Conservation (phyloP, 306 rosid genomes). For the Casuarina glauca region DNA sequence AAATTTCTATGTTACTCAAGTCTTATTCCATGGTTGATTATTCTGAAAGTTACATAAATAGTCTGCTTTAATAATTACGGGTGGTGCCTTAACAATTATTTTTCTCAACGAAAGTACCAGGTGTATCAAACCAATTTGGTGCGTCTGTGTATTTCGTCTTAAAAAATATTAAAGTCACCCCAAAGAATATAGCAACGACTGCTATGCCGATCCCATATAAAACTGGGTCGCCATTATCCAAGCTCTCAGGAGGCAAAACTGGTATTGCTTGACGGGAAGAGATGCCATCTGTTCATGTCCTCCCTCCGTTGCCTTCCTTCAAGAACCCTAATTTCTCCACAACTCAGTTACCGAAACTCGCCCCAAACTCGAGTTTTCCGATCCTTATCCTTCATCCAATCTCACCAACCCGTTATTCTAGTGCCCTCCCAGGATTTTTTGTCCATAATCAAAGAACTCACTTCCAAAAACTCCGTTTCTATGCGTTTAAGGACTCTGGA, state of each 20-base stretch:
- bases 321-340: slow-evolving; percentile 37
- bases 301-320: slow-evolving; percentile 44
- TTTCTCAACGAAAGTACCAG: too few species aligned
- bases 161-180: too few species aligned
- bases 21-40: too few species aligned
- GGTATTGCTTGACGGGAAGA: slow-evolving; percentile 13
- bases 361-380: slow-evolving; percentile 18
- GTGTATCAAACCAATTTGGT: too few species aligned
- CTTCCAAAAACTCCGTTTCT: slow-evolving; percentile 37
- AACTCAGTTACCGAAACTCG: slow-evolving; percentile 39
- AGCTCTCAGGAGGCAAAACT: background rate
- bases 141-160: too few species aligned
- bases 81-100: too few species aligned
- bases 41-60: too few species aligned
- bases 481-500: slow-evolving; percentile 45
- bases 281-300: slow-evolving; percentile 59
- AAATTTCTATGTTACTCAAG: too few species aligned
- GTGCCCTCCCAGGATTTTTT: background rate
- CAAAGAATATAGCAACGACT: too few species aligned
- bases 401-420: slow-evolving; percentile 7
- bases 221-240: background rate
- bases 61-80: too few species aligned
- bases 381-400: slow-evolving; percentile 28
- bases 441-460: slow-evolving; percentile 26
- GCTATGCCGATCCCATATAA: too few species aligned